Percentiles rank a stretch among this genome's conserved stretches.
These are phyloP conservation scores for Russula dissimulans DNA, from an alignment of 768 basidiomycete species.

Conservation along the genomic window DNA sequence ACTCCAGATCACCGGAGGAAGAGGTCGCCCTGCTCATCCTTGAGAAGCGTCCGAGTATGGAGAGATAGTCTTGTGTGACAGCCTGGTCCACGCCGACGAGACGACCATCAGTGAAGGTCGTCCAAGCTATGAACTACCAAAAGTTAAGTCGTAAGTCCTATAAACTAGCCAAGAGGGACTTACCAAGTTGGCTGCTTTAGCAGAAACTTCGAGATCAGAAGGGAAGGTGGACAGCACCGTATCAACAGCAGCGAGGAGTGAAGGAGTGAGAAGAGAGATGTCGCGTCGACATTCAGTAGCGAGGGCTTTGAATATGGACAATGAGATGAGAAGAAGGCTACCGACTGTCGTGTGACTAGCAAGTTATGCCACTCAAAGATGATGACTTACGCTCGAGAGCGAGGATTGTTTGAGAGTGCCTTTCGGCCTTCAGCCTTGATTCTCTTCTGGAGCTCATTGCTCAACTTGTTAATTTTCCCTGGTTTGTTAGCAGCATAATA, in stretches of 20 bases:
- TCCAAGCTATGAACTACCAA: conserved; percentile 82
- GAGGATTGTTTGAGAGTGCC: conserved; percentile 64
- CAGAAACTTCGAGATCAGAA: conserved; percentile 64
- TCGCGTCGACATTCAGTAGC: conserved; percentile 84
- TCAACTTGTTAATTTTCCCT: conserved; percentile 70
- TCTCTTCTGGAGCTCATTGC: conserved; percentile 68
- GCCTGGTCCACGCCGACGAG: conserved; percentile 68
- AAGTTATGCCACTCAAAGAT: neutral
- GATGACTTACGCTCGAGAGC: conserved; percentile 64
- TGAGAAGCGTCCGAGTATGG: conserved; percentile 56
- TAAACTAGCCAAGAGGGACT: conserved; percentile 25
- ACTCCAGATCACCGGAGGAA: conserved; percentile 52
- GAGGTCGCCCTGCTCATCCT: conserved; percentile 43
- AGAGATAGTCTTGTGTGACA: conserved; percentile 62
- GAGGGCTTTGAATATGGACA: conserved; percentile 72
- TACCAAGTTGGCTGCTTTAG: conserved; percentile 74
- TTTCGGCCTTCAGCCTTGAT: conserved; percentile 54
- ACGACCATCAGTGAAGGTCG: conserved; percentile 83
- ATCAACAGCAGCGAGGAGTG: conserved; percentile 58
- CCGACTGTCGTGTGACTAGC: neutral
- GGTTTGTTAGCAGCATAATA: conserved; percentile 83
- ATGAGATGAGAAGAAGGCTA: conserved; percentile 73
- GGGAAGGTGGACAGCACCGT: conserved; percentile 44
- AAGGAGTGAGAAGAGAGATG: conserved; percentile 62
- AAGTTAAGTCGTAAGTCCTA: neutral